Evolutionary conservation across 129 eudicot genomes (phyloP), one percentile per base, ranked within the genome.

Genomic region (Gnaphalium uliginosum): DNA sequence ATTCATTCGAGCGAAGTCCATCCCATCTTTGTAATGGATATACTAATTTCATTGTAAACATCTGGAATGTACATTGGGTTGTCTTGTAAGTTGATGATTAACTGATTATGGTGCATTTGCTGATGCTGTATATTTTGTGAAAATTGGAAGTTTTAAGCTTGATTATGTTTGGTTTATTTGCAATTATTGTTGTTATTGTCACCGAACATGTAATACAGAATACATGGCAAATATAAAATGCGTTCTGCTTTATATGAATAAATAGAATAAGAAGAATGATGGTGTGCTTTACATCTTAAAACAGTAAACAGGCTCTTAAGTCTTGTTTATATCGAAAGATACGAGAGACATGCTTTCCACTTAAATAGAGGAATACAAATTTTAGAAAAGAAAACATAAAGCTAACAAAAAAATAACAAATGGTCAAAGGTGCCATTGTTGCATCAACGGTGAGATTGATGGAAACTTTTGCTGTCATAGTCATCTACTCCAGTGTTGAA

Each of bases 1-100:
- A 65, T 87, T 95, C 48, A 86, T 95, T 33, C 87, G 97, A 67
- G 83, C 97, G 61, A 89, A 91, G 73, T 84, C 97, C 72, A 78
- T 91, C 68, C 99, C 97, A 4, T 64, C 74, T 35, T 79, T 93
- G 73, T 93, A 85, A 83, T 39, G 71, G 69, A 25, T 39, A 5
- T 33, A 18, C 39, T 2, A 5, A 19, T 50, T 35, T 35, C 9
- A 9, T 39, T 14, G 53, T 46, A 46, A 39, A 26, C 24, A 33
- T 9, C 26, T 60, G 69, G 73, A 65, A 22, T 73, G 79, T 79
- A 73, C 73, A 66, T 73, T 51, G 37, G 73, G 48, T 79, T 53
- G 41, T 10, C 71, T 29, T 61, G 7, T 30, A 54, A 17, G 74
- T 69, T 26, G 13, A 18, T 11, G 51, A 13, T 43, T 43, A 43